A percentile compares a stretch with the other conserved stretches of the same genome.
Conservation (phyloP, 257 asterid species). For the Hygrophila difformis region DNA sequence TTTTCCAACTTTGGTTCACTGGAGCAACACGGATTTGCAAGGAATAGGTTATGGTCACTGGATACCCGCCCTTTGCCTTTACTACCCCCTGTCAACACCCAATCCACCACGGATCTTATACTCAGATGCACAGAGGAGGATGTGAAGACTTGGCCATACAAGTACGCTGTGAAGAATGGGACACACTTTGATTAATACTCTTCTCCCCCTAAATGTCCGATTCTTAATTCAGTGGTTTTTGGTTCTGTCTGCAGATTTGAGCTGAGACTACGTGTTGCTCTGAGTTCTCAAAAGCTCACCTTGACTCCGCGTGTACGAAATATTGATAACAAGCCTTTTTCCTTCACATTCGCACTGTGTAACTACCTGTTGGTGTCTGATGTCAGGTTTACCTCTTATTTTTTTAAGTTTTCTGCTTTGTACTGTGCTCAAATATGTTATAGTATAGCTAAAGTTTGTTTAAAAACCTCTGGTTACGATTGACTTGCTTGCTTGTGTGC, state of each 20-base stretch:
- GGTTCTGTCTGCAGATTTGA: conserved; percentile 53
- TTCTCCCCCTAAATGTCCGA: not conserved
- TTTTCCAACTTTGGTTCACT: conserved; percentile 51
- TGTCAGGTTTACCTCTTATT: conserved; percentile 45
- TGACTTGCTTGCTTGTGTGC: not conserved
- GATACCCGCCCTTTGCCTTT: conserved; percentile 67
- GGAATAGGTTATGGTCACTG: conserved; percentile 67
- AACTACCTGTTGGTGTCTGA: conserved; percentile 69
- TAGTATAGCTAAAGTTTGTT: not conserved
- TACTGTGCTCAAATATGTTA: conserved; percentile 8
- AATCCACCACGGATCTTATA: conserved; percentile 62
- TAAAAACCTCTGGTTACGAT: not conserved
- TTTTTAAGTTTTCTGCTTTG: conserved; percentile 10
- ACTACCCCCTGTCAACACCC: conserved; percentile 47
- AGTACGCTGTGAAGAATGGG: conserved; percentile 26
- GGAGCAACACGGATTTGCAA: conserved; percentile 78
- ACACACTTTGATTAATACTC: not conserved
- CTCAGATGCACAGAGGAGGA: conserved; percentile 78
- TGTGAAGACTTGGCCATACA: conserved; percentile 72
- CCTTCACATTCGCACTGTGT: conserved; percentile 60
- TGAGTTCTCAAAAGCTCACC: conserved; percentile 53
- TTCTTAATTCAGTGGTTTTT: conserved; percentile 19
- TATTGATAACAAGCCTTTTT: conserved; percentile 57
- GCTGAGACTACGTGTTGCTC: conserved; percentile 60
- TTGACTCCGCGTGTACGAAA: conserved; percentile 68